Evolutionary conservation across 202 grass and related monocot genomes (phyloP), one percentile per base, ranked within the genome.

Genomic region (Schoenoplectus tabernaemontani): DNA sequence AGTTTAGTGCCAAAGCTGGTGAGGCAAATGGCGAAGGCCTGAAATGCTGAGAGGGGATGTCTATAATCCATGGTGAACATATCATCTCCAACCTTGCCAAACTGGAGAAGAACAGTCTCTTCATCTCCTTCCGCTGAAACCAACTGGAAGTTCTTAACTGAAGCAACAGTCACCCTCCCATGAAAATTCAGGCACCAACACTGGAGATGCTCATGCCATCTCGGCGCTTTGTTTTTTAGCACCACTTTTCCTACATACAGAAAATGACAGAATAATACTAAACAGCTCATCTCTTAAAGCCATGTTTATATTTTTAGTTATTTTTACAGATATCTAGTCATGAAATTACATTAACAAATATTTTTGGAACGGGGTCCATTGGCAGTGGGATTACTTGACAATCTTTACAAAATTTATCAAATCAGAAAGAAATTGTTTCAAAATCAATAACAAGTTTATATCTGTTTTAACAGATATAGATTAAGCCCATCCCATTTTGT

Each of bases 181-280:
- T 96, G 93, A 9, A 96, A 96, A 85, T 96, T 96, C 72, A 96
- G 63, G 82, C 93, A 96, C 93, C 93, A 96, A 61, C 93, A 96
- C 76, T 96, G 93, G 41, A 96, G 85, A 60, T 96, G 87, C 37
- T 92, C 93, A 1, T 96, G 93, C 93, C 93, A 96, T 19, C 93
- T 78, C 36, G 93, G 93, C 6, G 93, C 93, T 76, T 96, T 96
- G 70, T 96, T 96, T 80, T 84, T 96, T 54, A 96, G 82, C 64
- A 82, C 76, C 34, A 89, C 68, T 59, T 82, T 68, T 22, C 42
- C 81, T 9, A 78, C 46, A 78, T 23, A 26, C 6, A 44, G 53
- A 5, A 22, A 12, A 2, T 59, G 4, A 78, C 28, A 50, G 3
- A 54, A 74, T 74, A 53, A 9, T 17, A n/a, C n/a, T n/a, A 33